Conservation (phyloP, 257 asterid species). For the Leonotis leonurus region DNA sequence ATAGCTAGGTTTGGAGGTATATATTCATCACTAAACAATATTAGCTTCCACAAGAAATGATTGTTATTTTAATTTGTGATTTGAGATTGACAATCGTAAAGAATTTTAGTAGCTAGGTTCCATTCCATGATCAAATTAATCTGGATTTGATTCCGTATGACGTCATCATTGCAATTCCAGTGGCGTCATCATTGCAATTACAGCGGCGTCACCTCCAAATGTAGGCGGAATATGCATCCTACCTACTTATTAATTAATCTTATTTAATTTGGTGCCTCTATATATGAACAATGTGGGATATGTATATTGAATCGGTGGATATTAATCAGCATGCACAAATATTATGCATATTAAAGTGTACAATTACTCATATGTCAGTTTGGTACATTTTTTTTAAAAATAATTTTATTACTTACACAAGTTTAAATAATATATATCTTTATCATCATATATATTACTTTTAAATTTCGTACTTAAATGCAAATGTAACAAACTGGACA, state of each 20-base stretch:
- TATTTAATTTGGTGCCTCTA: not conserved
- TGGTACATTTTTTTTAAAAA: too few species aligned
- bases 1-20: not conserved
- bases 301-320: too few species aligned
- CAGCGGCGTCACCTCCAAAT: not conserved
- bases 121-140: not conserved
- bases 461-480: too few species aligned
- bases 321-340: too few species aligned
- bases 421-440: too few species aligned
- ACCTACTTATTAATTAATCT: conserved; percentile 1
- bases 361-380: too few species aligned
- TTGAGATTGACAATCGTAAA: not conserved
- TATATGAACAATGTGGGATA: too few species aligned
- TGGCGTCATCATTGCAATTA: not conserved
- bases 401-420: too few species aligned
- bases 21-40: not conserved
- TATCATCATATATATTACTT: too few species aligned
- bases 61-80: not conserved
- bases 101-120: not conserved
- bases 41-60: not conserved
- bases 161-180: not conserved
- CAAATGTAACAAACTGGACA: too few species aligned
- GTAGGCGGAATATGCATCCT: not conserved
- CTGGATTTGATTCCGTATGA: not conserved
- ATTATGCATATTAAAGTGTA: too few species aligned